phyloP scores from a whole-genome alignment of 495 filamentous ascomycete species.

The Staphylotrichum tortipilum region DNA sequence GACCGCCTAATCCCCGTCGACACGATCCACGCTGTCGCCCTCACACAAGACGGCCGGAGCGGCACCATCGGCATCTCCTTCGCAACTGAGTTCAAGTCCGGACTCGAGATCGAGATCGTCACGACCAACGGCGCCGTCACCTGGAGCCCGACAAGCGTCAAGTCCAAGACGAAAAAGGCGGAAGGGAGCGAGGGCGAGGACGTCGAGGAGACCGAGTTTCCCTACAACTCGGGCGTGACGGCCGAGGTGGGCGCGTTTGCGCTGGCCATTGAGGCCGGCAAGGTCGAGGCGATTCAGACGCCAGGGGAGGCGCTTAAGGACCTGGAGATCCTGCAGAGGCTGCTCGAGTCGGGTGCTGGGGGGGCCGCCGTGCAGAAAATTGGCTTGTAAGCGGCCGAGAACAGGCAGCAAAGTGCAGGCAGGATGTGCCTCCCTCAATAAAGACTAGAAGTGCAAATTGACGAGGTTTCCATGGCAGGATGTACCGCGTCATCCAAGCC shows the following conservation, averaged over 20 bases:
- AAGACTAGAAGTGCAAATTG: too few species aligned
- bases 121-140: slow-evolving; percentile 47
- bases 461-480: too few species aligned
- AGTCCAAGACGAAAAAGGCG: slow-evolving; percentile 26
- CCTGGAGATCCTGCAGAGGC: slow-evolving; percentile 56
- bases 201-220: slow-evolving; percentile 41
- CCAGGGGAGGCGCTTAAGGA: slow-evolving; percentile 62
- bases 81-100: slow-evolving; percentile 52
- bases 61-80: slow-evolving; percentile 56
- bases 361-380: slow-evolving; percentile 31
- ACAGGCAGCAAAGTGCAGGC: too few species aligned
- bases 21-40: slow-evolving; percentile 56
- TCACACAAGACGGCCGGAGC: slow-evolving; percentile 48
- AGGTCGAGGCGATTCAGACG: slow-evolving; percentile 45
- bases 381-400: neutral
- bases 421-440: too few species aligned
- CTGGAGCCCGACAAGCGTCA: slow-evolving; percentile 26
- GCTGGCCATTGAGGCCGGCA: slow-evolving; percentile 38
- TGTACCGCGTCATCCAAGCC: too few species aligned
- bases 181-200: slow-evolving; percentile 20
- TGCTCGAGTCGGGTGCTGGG: slow-evolving; percentile 52
- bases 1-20: slow-evolving; percentile 60
- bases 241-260: slow-evolving; percentile 62
- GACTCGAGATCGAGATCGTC: slow-evolving; percentile 42
- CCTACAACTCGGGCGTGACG: slow-evolving; percentile 50